Evolutionary conservation across 768 basidiomycete species (phyloP).

Genomic region (Naganishia friedmannii): DNA sequence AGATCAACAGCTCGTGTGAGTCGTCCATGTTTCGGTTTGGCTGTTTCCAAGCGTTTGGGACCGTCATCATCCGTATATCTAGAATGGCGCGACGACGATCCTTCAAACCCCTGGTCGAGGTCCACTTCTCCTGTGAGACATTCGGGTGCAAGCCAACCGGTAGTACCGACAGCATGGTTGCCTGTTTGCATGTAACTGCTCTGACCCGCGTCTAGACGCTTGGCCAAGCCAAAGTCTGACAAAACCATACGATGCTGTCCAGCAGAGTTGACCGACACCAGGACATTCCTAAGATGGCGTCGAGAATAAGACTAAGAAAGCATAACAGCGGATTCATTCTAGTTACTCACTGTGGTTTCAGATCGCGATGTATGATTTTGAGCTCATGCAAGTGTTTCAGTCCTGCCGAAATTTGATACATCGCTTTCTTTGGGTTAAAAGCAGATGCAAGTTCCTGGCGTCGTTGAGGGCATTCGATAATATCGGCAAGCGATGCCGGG

Average conservation of each 20-base stretch:
- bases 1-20: slow-evolving; percentile 95
- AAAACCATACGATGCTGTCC: slow-evolving; percentile 52
- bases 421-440: slow-evolving; percentile 82
- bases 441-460: slow-evolving; percentile 59
- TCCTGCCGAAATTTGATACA: slow-evolving; percentile 81
- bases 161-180: slow-evolving; percentile 85
- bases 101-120: slow-evolving; percentile 67
- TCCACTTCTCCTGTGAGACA: slow-evolving; percentile 91
- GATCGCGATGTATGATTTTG: slow-evolving; percentile 96
- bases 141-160: slow-evolving; percentile 97
- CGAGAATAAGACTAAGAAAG: too few species aligned
- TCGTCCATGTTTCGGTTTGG: slow-evolving; percentile 57
- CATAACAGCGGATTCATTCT: not conserved
- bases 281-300: slow-evolving; percentile 63
- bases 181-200: slow-evolving; percentile 88
- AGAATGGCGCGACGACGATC: slow-evolving; percentile 46
- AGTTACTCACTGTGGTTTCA: slow-evolving; percentile 77
- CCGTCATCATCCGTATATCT: slow-evolving; percentile 53
- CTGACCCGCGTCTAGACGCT: slow-evolving; percentile 91
- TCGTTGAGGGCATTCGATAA: slow-evolving; percentile 61
- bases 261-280: slow-evolving; percentile 70
- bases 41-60: slow-evolving; percentile 56
- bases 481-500: slow-evolving; percentile 49
- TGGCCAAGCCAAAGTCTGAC: slow-evolving; percentile 95
- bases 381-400: slow-evolving; percentile 85